phyloP scores from a whole-genome alignment of 129 eudicot species.

The Ambrosia trifida region DNA sequence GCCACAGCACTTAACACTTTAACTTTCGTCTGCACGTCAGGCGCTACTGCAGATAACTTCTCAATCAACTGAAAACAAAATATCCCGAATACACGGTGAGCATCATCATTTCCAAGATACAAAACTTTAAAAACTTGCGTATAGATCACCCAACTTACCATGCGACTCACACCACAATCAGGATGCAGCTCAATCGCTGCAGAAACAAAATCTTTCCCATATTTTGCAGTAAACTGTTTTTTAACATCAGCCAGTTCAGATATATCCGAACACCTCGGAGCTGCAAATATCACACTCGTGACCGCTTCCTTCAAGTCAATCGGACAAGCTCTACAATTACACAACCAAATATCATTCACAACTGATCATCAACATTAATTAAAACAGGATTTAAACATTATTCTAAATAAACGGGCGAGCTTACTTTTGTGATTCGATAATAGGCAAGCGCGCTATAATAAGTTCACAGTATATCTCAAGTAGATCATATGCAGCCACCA shows the following conservation, averaged over 20 bases:
- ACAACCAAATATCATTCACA: not conserved
- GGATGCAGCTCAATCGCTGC: conserved; percentile 89
- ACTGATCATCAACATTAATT: too few relatives aligned
- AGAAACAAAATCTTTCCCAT: conserved; percentile 77
- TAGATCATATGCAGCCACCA: conserved; percentile 85
- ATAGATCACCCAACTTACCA: conserved; percentile 46
- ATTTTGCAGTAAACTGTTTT: conserved; percentile 76
- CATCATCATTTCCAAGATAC: not conserved
- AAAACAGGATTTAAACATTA: not conserved
- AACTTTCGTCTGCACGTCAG: conserved; percentile 69
- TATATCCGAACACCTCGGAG: conserved; percentile 93
- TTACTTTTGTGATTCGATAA: conserved; percentile 92
- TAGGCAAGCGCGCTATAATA: conserved; percentile 79
- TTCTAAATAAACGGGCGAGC: conserved; percentile 11
- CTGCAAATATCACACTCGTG: conserved; percentile 82
- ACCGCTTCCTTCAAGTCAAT: conserved; percentile 90
- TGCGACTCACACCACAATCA: conserved; percentile 73
- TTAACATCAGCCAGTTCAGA: conserved; percentile 75
- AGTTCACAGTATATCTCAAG: conserved; percentile 92
- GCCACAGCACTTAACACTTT: conserved; percentile 73
- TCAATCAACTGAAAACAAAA: conserved; percentile 70
- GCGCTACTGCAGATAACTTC: conserved; percentile 84
- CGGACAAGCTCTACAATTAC: conserved; percentile 66
- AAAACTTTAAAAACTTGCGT: not conserved
- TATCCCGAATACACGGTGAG: not conserved